Percentiles rank a stretch among this genome's conserved stretches.
Evolutionary conservation across 306 rosid species (phyloP).

Genomic region (Calophaca sinica): DNA sequence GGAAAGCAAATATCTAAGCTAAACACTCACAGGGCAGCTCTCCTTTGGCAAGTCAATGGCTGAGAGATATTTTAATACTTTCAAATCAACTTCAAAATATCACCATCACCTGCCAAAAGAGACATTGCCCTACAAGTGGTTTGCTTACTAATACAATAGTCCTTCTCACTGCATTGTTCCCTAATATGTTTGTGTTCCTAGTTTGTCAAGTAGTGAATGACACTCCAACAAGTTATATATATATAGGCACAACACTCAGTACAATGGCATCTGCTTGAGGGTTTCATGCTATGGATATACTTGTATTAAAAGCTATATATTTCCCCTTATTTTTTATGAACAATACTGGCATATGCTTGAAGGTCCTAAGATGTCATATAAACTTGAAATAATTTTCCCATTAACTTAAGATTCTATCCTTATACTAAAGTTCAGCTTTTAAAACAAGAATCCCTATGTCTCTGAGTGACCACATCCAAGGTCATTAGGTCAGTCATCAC

Average conservation of each 20-base stretch:
- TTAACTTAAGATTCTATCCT: background rate
- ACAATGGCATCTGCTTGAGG: constrained; percentile 29
- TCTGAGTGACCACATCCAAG: background rate
- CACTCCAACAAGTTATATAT: constrained; percentile 35
- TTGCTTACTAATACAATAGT: constrained; percentile 38
- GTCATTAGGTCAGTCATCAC: background rate
- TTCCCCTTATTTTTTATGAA: background rate
- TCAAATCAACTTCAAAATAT: background rate
- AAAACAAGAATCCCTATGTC: background rate
- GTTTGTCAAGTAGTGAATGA: constrained; percentile 23
- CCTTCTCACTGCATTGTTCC: constrained; percentile 19
- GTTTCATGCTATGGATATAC: constrained; percentile 48
- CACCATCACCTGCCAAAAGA: constrained; percentile 41
- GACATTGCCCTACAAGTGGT: constrained; percentile 41
- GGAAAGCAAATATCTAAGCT: constrained; percentile 23
- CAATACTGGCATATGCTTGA: constrained; percentile 10
- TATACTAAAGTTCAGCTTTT: background rate
- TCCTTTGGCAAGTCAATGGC: constrained; percentile 48
- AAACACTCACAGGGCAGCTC: constrained; percentile 52
- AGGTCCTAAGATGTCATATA: background rate
- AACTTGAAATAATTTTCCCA: constrained; percentile 5
- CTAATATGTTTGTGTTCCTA: background rate
- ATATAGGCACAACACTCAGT: constrained; percentile 32
- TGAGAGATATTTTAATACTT: background rate
- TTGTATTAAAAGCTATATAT: background rate